Evolutionary conservation across 2,329 filamentous ascomycete genomes (phyloP), one percentile per base, ranked within the genome.

Genomic region (Atkinsonella hypoxylon): DNA sequence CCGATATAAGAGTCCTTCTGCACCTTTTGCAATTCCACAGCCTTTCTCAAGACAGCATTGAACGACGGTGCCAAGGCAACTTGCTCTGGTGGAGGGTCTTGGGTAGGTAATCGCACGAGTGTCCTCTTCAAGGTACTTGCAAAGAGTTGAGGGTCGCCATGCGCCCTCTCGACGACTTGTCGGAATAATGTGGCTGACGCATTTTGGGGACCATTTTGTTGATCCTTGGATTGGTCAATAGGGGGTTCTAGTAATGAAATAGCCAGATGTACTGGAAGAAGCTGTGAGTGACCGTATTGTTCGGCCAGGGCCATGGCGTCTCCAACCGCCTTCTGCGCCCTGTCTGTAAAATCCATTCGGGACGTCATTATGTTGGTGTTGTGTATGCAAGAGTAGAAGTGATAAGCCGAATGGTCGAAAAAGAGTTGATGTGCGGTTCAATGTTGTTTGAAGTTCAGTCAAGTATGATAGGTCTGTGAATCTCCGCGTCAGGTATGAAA

Each of bases 1-100:
- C 91, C 93, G 56, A 98, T 87, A 67, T 83, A 98, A 57, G 82
- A 88, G 66, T 98, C 93, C 62, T 96, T 97, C 62, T 98, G 93
- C n/a, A 90, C 89, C 71, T 94, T 95, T 60, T 94, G 91, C 50
- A 98, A 70, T 32, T 97, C 89, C 66, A 87, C 83, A 2, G 93
- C 89, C 58, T 87, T 81, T 58, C 89, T 81, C 48, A 98, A 76
- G 51, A 96, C 79, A 59, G 85, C 87, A 55, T 84, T 81, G 69
- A 97, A 90, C 9, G 82, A 75, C 1, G 89, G 89, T 11, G 90
- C 83, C 60, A 95, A 81, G 50, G 87, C 82, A 51, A 95, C 83
- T 58, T 85, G 81, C 64, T 97, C 91, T 54, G 93, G 93, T 12
- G 93, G 90, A 13, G 93, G 93, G 59, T 96, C 89, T 71, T 98